A percentile compares a stretch with the other conserved stretches of the same genome.
Conservation (phyloP, 257 asterid genomes). For the Paulownia fortunei region DNA sequence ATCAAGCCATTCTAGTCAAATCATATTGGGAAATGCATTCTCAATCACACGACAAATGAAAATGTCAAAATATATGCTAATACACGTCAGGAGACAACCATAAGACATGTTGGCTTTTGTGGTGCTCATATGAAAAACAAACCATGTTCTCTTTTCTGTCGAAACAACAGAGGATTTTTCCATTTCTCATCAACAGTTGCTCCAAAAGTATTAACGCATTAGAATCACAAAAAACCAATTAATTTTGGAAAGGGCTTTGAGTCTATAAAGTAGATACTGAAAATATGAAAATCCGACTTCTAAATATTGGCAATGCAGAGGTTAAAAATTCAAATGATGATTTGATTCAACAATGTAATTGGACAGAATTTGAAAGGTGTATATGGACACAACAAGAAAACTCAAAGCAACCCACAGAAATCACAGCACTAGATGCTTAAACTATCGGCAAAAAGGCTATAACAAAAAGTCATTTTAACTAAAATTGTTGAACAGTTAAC, state of each 20-base stretch:
- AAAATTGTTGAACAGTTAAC: neutral
- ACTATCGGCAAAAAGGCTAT: neutral
- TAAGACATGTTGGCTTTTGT: conserved; percentile 47
- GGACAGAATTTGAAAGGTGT: neutral
- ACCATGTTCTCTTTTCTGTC: conserved; percentile 35
- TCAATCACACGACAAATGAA: conserved; percentile 13
- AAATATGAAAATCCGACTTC: too few species aligned
- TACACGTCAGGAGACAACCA: conserved; percentile 33
- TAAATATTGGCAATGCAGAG: too few species aligned
- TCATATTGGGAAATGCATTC: neutral
- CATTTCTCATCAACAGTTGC: conserved; percentile 31
- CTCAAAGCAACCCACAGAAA: neutral
- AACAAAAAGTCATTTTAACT: neutral
- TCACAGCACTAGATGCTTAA: neutral
- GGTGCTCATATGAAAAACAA: conserved; percentile 48
- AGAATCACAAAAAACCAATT: conserved; percentile 17
- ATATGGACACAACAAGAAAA: neutral
- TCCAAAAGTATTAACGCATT: conserved; percentile 27
- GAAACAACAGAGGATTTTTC: conserved; percentile 24
- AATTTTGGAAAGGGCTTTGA: neutral
- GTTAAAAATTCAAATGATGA: neutral
- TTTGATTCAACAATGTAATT: neutral
- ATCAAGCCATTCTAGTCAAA: neutral
- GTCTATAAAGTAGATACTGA: neutral
- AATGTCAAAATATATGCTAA: neutral